phyloP scores from a whole-genome alignment of 371 early-diverging fungal genomes.

The Capillidium heterosporum region DNA sequence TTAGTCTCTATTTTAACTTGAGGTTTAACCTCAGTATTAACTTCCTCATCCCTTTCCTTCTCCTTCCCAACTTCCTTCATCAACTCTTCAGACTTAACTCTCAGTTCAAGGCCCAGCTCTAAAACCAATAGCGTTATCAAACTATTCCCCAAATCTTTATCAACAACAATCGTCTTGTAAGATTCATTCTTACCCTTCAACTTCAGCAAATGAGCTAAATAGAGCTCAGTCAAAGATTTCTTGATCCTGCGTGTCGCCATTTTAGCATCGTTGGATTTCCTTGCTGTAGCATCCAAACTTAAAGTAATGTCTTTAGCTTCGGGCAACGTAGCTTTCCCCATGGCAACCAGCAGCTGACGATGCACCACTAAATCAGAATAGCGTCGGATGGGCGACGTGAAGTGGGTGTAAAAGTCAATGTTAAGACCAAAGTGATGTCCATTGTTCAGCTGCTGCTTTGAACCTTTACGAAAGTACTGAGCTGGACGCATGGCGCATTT shows the following conservation, averaged over 20 bases:
- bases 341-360: conserved; percentile 46
- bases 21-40: no score
- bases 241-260: conserved; percentile 64
- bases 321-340: conserved; percentile 9
- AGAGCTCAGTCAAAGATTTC: conserved; percentile 57
- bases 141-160: background rate
- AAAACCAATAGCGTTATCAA: background rate
- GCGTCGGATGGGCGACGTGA: conserved; percentile 97
- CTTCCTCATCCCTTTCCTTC: background rate
- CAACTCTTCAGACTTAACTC: background rate
- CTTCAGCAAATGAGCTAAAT: conserved; percentile 40
- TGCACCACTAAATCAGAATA: conserved; percentile 98
- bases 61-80: background rate
- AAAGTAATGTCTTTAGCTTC: conserved; percentile 10
- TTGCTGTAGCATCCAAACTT: conserved; percentile 20
- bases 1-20: no score
- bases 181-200: conserved; percentile 3
- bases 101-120: background rate
- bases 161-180: background rate
- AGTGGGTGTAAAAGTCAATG: conserved; percentile 84
- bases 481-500: conserved; percentile 88
- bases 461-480: conserved; percentile 48
- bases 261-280: conserved; percentile 66
- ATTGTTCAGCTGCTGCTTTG: conserved; percentile 9
- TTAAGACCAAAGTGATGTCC: conserved; percentile 68